Conservation (phyloP, 768 basidiomycete species). For the Amanita rimosa region DNA sequence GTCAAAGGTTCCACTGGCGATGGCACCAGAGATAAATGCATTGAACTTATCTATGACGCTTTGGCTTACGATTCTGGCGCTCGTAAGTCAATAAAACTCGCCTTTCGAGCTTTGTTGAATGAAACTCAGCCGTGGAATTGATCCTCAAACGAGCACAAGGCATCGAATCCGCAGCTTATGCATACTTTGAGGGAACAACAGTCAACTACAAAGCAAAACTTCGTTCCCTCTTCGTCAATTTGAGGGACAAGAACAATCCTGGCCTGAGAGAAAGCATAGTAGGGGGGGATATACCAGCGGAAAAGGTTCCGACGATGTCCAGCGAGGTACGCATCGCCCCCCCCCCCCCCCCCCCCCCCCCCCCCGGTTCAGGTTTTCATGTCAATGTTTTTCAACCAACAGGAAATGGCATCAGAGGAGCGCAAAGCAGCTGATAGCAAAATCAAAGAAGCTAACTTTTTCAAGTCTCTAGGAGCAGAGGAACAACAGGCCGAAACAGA, state of each 20-base stretch:
- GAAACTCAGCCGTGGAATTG: slow-evolving; percentile 47
- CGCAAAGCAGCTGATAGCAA: slow-evolving; percentile 74
- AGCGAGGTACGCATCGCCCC: slow-evolving; percentile 48
- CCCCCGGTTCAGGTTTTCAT: background rate
- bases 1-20: slow-evolving; percentile 54
- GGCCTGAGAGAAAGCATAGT: slow-evolving; percentile 76
- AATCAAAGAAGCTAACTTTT: slow-evolving; percentile 78
- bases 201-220: slow-evolving; percentile 66
- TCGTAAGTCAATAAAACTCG: slow-evolving; percentile 43
- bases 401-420: slow-evolving; percentile 97
- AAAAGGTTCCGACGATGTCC: slow-evolving; percentile 68
- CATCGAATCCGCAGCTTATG: slow-evolving; percentile 59
- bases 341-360: no score
- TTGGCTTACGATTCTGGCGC: slow-evolving; percentile 78
- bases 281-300: slow-evolving; percentile 62
- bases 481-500: slow-evolving; percentile 93
- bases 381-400: background rate
- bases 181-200: slow-evolving; percentile 31
- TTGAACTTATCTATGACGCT: slow-evolving; percentile 86
- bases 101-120: background rate
- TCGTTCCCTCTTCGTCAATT: slow-evolving; percentile 80
- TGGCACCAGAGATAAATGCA: slow-evolving; percentile 74
- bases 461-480: slow-evolving; percentile 82
- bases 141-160: slow-evolving; percentile 55
- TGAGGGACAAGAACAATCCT: slow-evolving; percentile 94